Conservation (phyloP, 2,329 filamentous ascomycete genomes). For the Diaporthe helianthi region DNA sequence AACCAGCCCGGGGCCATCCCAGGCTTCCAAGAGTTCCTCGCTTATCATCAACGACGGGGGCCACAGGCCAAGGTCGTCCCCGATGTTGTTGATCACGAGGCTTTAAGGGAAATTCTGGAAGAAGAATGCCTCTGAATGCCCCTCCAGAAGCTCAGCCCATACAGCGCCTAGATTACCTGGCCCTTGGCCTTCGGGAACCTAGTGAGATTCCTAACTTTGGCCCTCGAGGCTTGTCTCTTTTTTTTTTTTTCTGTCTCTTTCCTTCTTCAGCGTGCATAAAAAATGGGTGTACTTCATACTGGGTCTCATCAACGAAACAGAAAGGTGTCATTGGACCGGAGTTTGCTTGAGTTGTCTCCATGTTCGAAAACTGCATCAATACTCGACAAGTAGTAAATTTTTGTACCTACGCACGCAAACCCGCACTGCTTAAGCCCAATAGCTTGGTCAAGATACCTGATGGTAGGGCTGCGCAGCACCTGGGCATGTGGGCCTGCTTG, state of each 20-base stretch:
- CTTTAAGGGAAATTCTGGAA: constrained; percentile 65
- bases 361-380: not conserved
- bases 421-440: not conserved
- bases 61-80: constrained; percentile 65
- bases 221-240: not conserved
- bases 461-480: not conserved
- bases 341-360: not conserved
- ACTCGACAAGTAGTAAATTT: not conserved
- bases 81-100: constrained; percentile 63
- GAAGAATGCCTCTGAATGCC: constrained; percentile 42
- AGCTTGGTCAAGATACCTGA: not conserved
- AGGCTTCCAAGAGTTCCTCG: constrained; percentile 69
- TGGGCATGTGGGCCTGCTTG: not conserved
- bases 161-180: too few species aligned
- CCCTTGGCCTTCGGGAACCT: not conserved
- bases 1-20: constrained; percentile 80
- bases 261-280: constrained; percentile 16
- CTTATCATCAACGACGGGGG: constrained; percentile 56
- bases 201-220: not conserved
- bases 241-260: constrained; percentile 25
- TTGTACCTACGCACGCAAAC: not conserved
- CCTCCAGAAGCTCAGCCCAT: too few species aligned
- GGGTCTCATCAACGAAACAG: constrained; percentile 1
- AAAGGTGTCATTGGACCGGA: constrained; percentile 11
- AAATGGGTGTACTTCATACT: constrained; percentile 9